A percentile compares a stretch with the other conserved stretches of the same genome.
phyloP scores from a whole-genome alignment of 2,329 filamentous ascomycete genomes.

The Talaromyces sp. region DNA sequence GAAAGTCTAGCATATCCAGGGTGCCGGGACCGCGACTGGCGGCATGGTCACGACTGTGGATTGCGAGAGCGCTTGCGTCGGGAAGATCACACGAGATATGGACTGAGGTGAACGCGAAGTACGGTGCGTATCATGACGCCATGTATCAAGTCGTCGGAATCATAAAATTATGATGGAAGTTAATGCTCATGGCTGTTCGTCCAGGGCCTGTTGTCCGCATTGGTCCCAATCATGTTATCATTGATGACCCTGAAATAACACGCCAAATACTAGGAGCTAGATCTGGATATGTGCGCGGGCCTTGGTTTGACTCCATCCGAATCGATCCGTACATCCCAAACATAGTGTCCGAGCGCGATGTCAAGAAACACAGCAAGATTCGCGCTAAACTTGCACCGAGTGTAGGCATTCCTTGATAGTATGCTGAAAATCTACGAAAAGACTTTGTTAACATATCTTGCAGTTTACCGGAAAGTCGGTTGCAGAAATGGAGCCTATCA shows the following conservation, averaged over 20 bases:
- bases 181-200: not conserved
- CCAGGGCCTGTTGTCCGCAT: constrained; percentile 7
- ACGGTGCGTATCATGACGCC: not conserved
- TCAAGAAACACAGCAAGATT: constrained; percentile 2
- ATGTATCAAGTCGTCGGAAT: no score
- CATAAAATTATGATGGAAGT: no score
- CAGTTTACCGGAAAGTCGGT: not conserved
- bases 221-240: constrained; percentile 11
- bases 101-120: not conserved
- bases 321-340: constrained; percentile 7
- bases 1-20: not conserved
- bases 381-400: constrained; percentile 1
- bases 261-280: constrained; percentile 3
- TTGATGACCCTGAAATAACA: constrained; percentile 4
- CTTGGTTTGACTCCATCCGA: constrained; percentile 9
- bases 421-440: no score
- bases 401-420: no score
- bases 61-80: not conserved
- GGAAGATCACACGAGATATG: constrained; percentile 3
- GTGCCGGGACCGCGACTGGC: constrained; percentile 1
- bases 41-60: constrained; percentile 3
- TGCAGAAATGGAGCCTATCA: not conserved
- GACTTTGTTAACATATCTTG: no score
- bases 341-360: constrained; percentile 8
- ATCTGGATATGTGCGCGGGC: constrained; percentile 6